These are phyloP conservation scores for Linaria vulgaris DNA, from an alignment of 257 asterid species.

Conservation along the genomic window DNA sequence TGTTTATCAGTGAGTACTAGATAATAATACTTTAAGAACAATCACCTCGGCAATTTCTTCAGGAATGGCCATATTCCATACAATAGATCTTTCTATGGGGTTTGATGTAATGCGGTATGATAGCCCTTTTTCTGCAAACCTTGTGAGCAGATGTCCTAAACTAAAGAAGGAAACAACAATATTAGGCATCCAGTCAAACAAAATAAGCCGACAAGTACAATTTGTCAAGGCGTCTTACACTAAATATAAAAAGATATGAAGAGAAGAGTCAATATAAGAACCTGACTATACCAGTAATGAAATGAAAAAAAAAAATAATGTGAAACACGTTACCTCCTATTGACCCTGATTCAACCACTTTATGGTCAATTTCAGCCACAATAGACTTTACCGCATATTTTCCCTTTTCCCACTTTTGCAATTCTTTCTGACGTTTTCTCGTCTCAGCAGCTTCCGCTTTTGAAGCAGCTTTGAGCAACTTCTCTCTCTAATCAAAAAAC, in stretches of 20 bases:
- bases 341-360: conserved; percentile 75
- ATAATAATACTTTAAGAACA: conserved; percentile 8
- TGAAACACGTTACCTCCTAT: conserved; percentile 61
- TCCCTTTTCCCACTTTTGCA: conserved; percentile 90
- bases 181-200: conserved; percentile 31
- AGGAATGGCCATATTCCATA: conserved; percentile 76
- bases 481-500: conserved; percentile 61
- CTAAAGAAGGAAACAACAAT: conserved; percentile 34
- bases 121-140: conserved; percentile 80
- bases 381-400: conserved; percentile 78
- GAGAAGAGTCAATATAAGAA: background rate
- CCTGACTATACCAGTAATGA: conserved; percentile 15
- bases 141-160: conserved; percentile 78
- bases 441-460: conserved; percentile 86
- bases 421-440: conserved; percentile 67
- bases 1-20: conserved; percentile 28
- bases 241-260: background rate
- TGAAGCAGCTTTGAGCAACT: conserved; percentile 73
- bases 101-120: conserved; percentile 73
- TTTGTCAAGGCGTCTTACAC: background rate
- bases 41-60: conserved; percentile 69
- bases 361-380: conserved; percentile 83
- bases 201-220: background rate
- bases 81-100: conserved; percentile 68
- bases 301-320: conserved; percentile 24